Percentiles rank a stretch among this genome's conserved stretches.
Conservation (phyloP, 345 rosid genomes). For the Viola odorata region DNA sequence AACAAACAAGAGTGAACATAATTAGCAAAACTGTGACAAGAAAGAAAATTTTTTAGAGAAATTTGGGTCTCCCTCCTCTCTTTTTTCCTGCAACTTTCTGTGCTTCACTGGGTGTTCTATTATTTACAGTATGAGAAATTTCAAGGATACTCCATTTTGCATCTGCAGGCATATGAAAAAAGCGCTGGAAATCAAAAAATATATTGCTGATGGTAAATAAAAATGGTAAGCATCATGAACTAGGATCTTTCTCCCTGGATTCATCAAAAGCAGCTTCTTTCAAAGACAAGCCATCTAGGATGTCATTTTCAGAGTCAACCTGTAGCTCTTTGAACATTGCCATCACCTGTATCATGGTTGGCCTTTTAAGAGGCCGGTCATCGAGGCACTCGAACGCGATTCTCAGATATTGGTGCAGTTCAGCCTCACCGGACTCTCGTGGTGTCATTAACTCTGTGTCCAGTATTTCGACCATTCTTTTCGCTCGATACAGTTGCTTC, state of each 20-base stretch:
- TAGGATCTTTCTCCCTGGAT: slow-evolving; percentile 47
- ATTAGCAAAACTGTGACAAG: slow-evolving; percentile 40
- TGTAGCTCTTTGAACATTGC: slow-evolving; percentile 93
- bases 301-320: slow-evolving; percentile 70
- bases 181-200: not conserved
- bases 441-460: slow-evolving; percentile 50
- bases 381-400: slow-evolving; percentile 91
- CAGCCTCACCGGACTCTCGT: slow-evolving; percentile 51
- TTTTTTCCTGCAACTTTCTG: slow-evolving; percentile 18
- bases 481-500: slow-evolving; percentile 70
- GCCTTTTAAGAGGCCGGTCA: slow-evolving; percentile 75
- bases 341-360: slow-evolving; percentile 97
- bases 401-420: slow-evolving; percentile 60
- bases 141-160: slow-evolving; percentile 4
- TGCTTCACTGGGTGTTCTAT: slow-evolving; percentile 35
- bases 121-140: slow-evolving; percentile 38
- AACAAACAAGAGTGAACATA: slow-evolving; percentile 15
- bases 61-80: slow-evolving; percentile 4
- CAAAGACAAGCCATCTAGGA: slow-evolving; percentile 62
- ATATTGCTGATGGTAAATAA: slow-evolving; percentile 2
- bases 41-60: slow-evolving; percentile 16
- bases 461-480: slow-evolving; percentile 53
- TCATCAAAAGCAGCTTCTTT: slow-evolving; percentile 61
- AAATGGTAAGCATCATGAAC: slow-evolving; percentile 18
- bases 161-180: not conserved